These are phyloP conservation scores for Magnaporthiopsis poae DNA, from an alignment of 2,329 filamentous ascomycete species.

Conservation along the genomic window DNA sequence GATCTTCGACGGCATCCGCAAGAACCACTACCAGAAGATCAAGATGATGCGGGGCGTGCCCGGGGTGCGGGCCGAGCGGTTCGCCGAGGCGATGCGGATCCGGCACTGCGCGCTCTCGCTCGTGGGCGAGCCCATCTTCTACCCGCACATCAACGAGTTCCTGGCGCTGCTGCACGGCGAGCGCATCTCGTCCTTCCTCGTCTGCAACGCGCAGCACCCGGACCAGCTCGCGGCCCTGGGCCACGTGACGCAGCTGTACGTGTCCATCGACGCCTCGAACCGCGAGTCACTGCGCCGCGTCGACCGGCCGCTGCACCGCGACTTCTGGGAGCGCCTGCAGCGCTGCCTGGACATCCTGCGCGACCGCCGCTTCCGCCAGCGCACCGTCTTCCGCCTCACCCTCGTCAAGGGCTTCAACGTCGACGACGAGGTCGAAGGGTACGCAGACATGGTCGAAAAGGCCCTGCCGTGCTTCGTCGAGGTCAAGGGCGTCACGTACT, in stretches of 20 bases:
- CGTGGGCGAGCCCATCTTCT: conserved; percentile 97
- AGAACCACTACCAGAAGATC: conserved; percentile 91
- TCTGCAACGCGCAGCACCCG: conserved; percentile 95
- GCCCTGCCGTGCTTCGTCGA: conserved; percentile 87
- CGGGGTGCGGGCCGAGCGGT: conserved; percentile 82
- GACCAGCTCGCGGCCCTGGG: conserved; percentile 74
- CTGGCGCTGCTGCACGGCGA: conserved; percentile 72
- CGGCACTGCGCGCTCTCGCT: conserved; percentile 84
- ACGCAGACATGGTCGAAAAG: conserved; percentile 77
- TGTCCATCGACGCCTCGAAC: conserved; percentile 91
- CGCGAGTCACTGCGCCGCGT: conserved; percentile 78
- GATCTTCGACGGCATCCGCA: conserved; percentile 84
- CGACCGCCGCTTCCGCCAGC: conserved; percentile 71
- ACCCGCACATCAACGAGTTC: conserved; percentile 93
- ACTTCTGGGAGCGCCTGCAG: conserved; percentile 96
- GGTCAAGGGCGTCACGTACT: conserved; percentile 94
- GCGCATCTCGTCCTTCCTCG: conserved; percentile 84
- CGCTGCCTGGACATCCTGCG: conserved; percentile 81
- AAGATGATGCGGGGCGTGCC: conserved; percentile 93
- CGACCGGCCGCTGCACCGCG: conserved; percentile 81
- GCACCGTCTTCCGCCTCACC: conserved; percentile 88
- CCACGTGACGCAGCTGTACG: conserved; percentile 89
- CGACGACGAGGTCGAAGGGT: conserved; percentile 82
- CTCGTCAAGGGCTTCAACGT: conserved; percentile 98
- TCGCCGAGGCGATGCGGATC: conserved; percentile 85